Evolutionary conservation across 768 basidiomycete species (phyloP), one percentile per base, ranked within the genome.

Genomic region (Rhodotorula sphaerocarpa): DNA sequence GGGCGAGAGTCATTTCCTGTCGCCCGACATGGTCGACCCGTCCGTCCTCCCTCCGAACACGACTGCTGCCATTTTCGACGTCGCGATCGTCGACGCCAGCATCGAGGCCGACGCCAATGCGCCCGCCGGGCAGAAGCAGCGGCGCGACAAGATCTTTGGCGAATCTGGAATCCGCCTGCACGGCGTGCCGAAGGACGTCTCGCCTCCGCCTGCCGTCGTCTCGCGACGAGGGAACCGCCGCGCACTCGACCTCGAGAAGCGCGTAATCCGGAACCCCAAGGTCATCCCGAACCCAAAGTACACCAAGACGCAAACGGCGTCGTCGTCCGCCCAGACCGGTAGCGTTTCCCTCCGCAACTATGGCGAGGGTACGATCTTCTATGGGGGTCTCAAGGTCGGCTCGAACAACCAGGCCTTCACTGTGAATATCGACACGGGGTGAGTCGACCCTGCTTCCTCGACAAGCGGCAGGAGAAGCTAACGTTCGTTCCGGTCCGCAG

Each of bases 361-460:
- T 33, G 3, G 28, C 15, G 57, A 56, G 42, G 58, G 58, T 12
- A 54, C 63, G 21, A 44, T 63, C 15, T 67, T 54, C 55, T 42
- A 55, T 14, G 66, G 66, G 45, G 33, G 44, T 1, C 15, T 63
- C 9, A 43, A 33, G 16, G 59, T 67, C 42, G 66, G 66, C 5
- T 34, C 66, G 27, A 50, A 61, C n/a, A 43, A 58, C 3, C 25
- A 36, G 20, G 7, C 34, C 21, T 67, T 57, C 58, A 18, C 41
- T 12, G 56, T 67, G 58, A 58, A 67, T 45, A 63, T 67, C 25
- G 66, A 67, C 42, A 67, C 66, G 18, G 61, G 66, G 55, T 66
- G 23, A 41, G 65, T 31, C 45, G 28, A 5, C 21, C 18, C 3
- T 28, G 27, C 34, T 18, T 12, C 33, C 30, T 20, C 12, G 2